A percentile compares a stretch with the other conserved stretches of the same genome.
Conservation (phyloP, 2,329 filamentous ascomycete genomes). For the Pseudocercospora vitis region DNA sequence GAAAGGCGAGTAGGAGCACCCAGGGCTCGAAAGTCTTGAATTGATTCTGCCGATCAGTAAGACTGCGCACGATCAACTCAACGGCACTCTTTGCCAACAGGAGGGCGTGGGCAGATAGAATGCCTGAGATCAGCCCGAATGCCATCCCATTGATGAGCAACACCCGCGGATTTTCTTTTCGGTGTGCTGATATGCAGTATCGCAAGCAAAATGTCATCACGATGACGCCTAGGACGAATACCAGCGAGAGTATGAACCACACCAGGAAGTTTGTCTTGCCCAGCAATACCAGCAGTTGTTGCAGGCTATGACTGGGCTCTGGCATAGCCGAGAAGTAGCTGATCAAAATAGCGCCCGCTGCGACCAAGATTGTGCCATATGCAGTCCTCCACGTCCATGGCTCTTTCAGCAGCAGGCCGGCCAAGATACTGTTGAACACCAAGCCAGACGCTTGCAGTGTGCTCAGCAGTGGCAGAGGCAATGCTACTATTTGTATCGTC, state of each 20-base stretch:
- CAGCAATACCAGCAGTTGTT: conserved; percentile 76
- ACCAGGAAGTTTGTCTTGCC: conserved; percentile 72
- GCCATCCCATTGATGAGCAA: conserved; percentile 75
- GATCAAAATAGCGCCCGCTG: conserved; percentile 83
- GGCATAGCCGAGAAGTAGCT: conserved; percentile 91
- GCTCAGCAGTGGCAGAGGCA: conserved; percentile 90
- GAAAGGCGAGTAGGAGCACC: conserved; percentile 79
- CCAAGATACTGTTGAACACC: conserved; percentile 98
- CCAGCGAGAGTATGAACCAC: conserved; percentile 81
- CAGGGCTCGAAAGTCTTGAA: conserved; percentile 95
- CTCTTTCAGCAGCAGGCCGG: conserved; percentile 86
- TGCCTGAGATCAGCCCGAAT: conserved; percentile 84
- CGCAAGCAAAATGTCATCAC: conserved; percentile 56
- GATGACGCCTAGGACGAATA: conserved; percentile 69
- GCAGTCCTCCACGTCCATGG: conserved; percentile 94
- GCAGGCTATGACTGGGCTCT: conserved; percentile 83
- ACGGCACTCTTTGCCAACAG: conserved; percentile 95
- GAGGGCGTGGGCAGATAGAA: conserved; percentile 88
- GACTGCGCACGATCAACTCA: conserved; percentile 83
- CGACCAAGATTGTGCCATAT: conserved; percentile 84
- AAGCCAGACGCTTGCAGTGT: conserved; percentile 93
- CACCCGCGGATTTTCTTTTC: conserved; percentile 42
- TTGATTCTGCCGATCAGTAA: conserved; percentile 83
- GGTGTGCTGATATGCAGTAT: conserved; percentile 33
- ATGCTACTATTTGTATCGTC: conserved; percentile 94